Evolutionary conservation across 1,284 basidiomycete species (phyloP), one percentile per base, ranked within the genome.

Genomic region (Ceratobasidium papillatum): DNA sequence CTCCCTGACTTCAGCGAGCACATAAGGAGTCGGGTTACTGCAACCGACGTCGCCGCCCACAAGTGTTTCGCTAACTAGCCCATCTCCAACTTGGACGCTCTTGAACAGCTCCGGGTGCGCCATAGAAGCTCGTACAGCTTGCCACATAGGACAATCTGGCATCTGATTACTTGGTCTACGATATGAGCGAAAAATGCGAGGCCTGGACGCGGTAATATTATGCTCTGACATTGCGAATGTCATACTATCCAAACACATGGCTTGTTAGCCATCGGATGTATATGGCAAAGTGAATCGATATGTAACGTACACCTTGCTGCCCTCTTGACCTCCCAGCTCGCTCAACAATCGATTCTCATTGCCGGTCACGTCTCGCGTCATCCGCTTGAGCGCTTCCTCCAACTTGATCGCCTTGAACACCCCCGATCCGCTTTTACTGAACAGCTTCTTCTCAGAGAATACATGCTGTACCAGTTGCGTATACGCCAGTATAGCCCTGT

Each of bases 31-130:
- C 2, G 63, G 63, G 30, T 65, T 65, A 22, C 45, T 38, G 32
- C 63, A 65, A 14, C 63, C 63, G 2, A 65, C 14, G 11, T 43
- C 63, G 12, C 63, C 63, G 2, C 47, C 45, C 1, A 52, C 32
- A 9, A 49, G 17, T 9, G 43, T 30, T n/a, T 52, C 45, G 47
- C 34, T 22, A 7, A 52, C 27, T 3, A 5, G 17, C 1, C 45
- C 45, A 25, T 41, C 27, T 19, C 22, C 27, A 7, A 51, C 22
- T 9, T 32, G 14, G 38, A 65, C 4, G 30, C 45, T 30, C 34
- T 65, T 65, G 47, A 51, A 65, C 19, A 65, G 38, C 45, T 49
- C 47, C 19, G 63, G 63, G 30, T 65, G 63, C 1, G 45, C 34
- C 22, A 51, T 65, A 3, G 45, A 47, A 3, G 63, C 63, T 17